These are phyloP conservation scores for Globisporangium nodosum DNA, from an alignment of 352 stramenopile genomes.

Conservation along the genomic window DNA sequence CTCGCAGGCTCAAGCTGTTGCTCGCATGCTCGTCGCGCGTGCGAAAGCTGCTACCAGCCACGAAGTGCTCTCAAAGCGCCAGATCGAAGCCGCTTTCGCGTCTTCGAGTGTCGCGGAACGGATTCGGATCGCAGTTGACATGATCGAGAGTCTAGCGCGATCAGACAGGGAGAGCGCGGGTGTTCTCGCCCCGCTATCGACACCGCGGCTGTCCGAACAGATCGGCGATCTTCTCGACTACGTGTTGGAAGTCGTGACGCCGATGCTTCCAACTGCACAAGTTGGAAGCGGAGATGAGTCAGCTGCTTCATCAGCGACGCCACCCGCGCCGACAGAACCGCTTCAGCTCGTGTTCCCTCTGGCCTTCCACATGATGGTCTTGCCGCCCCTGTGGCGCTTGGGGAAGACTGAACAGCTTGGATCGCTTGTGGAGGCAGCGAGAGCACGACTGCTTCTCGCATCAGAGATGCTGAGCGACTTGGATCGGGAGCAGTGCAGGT, in stretches of 20 bases:
- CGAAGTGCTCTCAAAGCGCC: conserved; percentile 19
- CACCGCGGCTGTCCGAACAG: not conserved
- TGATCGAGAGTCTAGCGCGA: conserved; percentile 18
- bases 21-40: conserved; percentile 25
- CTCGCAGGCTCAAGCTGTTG: conserved; percentile 32
- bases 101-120: conserved; percentile 14
- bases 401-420: conserved; percentile 12
- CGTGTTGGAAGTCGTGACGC: conserved; percentile 27
- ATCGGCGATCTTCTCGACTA: conserved; percentile 28
- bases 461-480: conserved; percentile 1
- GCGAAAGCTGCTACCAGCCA: conserved; percentile 15
- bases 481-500: conserved; percentile 6
- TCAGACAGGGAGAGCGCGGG: conserved; percentile 8
- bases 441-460: not conserved
- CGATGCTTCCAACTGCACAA: conserved; percentile 11
- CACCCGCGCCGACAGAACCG: not conserved
- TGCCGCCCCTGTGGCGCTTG: conserved; percentile 25
- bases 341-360: conserved; percentile 20
- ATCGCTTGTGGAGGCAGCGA: conserved; percentile 19
- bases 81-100: conserved; percentile 25
- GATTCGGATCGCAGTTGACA: conserved; percentile 36
- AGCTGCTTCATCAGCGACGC: not conserved
- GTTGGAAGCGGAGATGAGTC: not conserved
- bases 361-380: conserved; percentile 24
- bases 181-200: conserved; percentile 5